A percentile compares a stretch with the other conserved stretches of the same genome.
Evolutionary conservation across 2,329 filamentous ascomycete species (phyloP).

Genomic region (Cucurbitaria berberidis): DNA sequence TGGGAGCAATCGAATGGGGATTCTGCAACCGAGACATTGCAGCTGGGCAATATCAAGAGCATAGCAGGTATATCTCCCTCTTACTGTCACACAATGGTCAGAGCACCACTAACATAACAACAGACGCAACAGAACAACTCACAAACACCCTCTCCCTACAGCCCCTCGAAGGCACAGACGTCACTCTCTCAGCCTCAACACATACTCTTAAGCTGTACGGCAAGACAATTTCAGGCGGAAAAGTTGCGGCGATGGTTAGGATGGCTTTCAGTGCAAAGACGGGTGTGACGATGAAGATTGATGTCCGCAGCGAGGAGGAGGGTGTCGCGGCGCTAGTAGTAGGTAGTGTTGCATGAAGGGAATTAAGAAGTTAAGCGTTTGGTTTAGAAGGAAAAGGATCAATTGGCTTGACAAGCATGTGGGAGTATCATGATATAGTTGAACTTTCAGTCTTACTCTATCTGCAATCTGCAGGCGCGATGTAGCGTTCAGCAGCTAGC

Average conservation of each 20-base stretch:
- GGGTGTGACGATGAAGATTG: constrained; percentile 95
- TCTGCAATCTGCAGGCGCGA: background rate
- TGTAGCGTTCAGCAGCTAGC: background rate
- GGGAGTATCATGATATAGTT: constrained; percentile 5
- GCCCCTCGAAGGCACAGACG: constrained; percentile 90
- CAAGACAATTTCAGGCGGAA: constrained; percentile 90
- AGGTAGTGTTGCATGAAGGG: constrained; percentile 74
- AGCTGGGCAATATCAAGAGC: constrained; percentile 85
- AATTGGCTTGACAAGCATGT: constrained; percentile 6
- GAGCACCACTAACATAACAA: constrained; percentile 21
- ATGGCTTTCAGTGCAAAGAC: constrained; percentile 95
- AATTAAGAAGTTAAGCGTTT: background rate
- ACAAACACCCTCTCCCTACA: constrained; percentile 87
- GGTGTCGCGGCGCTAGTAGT: constrained; percentile 85
- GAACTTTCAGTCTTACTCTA: background rate
- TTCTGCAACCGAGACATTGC: constrained; percentile 88
- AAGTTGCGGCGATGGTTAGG: constrained; percentile 83
- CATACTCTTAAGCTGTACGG: constrained; percentile 96
- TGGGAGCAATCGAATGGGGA: constrained; percentile 95
- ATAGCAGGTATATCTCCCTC: constrained; percentile 71
- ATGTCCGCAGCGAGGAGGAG: constrained; percentile 89
- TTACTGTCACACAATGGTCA: background rate
- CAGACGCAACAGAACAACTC: constrained; percentile 92
- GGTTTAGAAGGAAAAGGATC: constrained; percentile 11
- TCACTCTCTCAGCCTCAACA: constrained; percentile 84